phyloP scores from a whole-genome alignment of 306 rosid species.

The Vicia faba region DNA sequence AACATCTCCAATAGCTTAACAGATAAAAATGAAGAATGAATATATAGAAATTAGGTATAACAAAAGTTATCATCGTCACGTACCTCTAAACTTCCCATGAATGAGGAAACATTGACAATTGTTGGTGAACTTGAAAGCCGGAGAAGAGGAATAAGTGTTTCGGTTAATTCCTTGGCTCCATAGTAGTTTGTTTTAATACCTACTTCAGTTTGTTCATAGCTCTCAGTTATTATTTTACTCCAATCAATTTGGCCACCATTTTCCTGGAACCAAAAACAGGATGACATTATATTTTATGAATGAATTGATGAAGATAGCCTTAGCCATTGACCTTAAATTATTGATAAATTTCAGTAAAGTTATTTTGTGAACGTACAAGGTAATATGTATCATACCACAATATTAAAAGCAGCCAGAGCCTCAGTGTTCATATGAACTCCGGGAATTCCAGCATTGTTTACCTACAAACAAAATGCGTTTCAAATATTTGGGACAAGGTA shows the following conservation, averaged over 20 bases:
- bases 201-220: conserved; percentile 42
- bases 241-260: conserved; percentile 27
- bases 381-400: too few species aligned
- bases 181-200: conserved; percentile 52
- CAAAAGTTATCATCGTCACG: neutral
- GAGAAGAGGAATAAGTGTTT: conserved; percentile 56
- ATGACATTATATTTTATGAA: neutral
- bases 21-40: too few species aligned
- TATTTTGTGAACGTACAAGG: too few species aligned
- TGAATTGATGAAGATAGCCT: too few species aligned
- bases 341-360: too few species aligned
- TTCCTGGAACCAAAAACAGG: conserved; percentile 29
- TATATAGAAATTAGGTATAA: too few species aligned
- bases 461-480: conserved; percentile 30
- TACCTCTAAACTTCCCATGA: conserved; percentile 39
- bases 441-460: conserved; percentile 43
- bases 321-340: neutral
- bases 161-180: conserved; percentile 50
- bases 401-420: neutral
- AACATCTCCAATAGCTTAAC: neutral
- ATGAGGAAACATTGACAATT: conserved; percentile 56
- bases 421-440: neutral
- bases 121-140: conserved; percentile 56
- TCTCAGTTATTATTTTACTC: conserved; percentile 31
- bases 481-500: neutral